Evolutionary conservation across 257 asterid genomes (phyloP).

Genomic region (Handroanthus guayacan): DNA sequence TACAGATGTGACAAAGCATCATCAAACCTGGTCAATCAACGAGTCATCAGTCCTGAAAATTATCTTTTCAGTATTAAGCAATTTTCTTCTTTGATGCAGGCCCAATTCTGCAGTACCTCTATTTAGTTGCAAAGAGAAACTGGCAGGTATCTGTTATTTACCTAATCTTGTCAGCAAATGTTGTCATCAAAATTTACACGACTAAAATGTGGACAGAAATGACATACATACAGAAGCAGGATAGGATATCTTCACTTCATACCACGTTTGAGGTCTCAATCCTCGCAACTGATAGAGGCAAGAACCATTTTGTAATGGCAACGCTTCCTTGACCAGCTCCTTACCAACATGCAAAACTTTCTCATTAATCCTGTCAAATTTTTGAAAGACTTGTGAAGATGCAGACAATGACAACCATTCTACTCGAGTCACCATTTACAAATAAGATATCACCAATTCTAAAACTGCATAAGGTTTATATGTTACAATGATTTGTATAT

Average conservation of each 20-base stretch:
- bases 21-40: slow-evolving; percentile 50
- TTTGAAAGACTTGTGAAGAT: not conserved
- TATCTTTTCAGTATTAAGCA: slow-evolving; percentile 86
- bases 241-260: slow-evolving; percentile 95
- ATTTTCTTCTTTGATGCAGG: slow-evolving; percentile 64
- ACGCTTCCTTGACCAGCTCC: slow-evolving; percentile 67
- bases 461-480: not conserved
- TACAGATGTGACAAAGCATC: not conserved
- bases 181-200: slow-evolving; percentile 21
- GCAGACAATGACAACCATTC: slow-evolving; percentile 11
- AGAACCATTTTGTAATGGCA: slow-evolving; percentile 65
- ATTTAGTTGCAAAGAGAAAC: slow-evolving; percentile 71
- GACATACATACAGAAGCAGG: slow-evolving; percentile 88
- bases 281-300: slow-evolving; percentile 72
- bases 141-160: slow-evolving; percentile 75
- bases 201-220: slow-evolving; percentile 24
- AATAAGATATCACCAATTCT: slow-evolving; percentile 4
- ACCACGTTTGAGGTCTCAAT: slow-evolving; percentile 68
- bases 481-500: not conserved
- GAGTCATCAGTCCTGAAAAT: slow-evolving; percentile 65
- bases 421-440: slow-evolving; percentile 8
- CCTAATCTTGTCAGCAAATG: slow-evolving; percentile 26
- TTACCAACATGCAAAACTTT: slow-evolving; percentile 61
- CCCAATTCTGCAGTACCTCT: slow-evolving; percentile 56
- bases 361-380: slow-evolving; percentile 45